A percentile compares a stretch with the other conserved stretches of the same genome.
Evolutionary conservation across 805 yeast genomes (phyloP).

Genomic region (Cyberlindnera euphorbiiphila): DNA sequence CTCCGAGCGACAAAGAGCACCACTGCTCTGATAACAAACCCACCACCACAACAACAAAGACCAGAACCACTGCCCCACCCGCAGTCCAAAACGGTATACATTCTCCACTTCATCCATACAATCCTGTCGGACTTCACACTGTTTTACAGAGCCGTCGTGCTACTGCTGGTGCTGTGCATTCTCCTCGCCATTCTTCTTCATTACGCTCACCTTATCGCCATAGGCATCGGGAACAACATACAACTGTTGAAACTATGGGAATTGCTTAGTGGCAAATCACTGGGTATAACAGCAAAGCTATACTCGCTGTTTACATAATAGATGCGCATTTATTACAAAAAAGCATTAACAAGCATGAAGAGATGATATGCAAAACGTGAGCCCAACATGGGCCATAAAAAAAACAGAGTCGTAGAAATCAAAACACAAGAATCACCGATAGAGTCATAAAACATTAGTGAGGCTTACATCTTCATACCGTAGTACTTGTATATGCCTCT

Average conservation of each 20-base stretch:
- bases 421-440: too few species aligned
- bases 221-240: conserved; percentile 8
- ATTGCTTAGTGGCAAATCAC: not conserved
- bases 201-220: conserved; percentile 7
- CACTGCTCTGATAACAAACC: too few species aligned
- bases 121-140: conserved; percentile 9
- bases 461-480: conserved; percentile 36
- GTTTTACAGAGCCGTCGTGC: conserved; percentile 6
- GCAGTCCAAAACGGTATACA: conserved; percentile 3
- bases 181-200: conserved; percentile 5
- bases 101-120: conserved; percentile 7
- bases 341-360: not conserved
- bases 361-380: too few species aligned
- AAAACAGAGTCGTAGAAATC: too few species aligned
- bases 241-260: conserved; percentile 1
- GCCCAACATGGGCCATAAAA: too few species aligned
- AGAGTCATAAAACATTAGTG: too few species aligned
- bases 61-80: not conserved
- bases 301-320: not conserved
- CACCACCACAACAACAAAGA: conserved; percentile 1
- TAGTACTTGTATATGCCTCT: conserved; percentile 43
- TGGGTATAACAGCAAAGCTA: not conserved
- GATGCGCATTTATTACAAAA: not conserved
- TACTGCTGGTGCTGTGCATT: conserved; percentile 3
- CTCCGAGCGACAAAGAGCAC: too few species aligned